These are phyloP conservation scores for Pseudogymnoascus sp. DNA, from an alignment of 2,329 filamentous ascomycete genomes.

Conservation along the genomic window DNA sequence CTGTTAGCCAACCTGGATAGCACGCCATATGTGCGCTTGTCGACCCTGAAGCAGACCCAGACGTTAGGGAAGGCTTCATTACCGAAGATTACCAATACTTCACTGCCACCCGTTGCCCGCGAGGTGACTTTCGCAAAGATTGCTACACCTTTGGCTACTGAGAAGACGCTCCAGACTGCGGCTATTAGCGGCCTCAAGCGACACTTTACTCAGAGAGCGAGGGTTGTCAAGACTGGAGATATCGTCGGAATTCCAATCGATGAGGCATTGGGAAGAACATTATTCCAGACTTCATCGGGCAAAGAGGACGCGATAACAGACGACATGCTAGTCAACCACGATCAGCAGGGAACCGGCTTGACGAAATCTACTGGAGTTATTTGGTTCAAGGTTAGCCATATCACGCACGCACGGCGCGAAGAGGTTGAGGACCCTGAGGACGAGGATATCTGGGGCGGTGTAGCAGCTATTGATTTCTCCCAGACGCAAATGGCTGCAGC, in stretches of 20 bases:
- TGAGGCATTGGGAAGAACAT: conserved; percentile 68
- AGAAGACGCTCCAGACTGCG: conserved; percentile 74
- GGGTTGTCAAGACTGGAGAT: conserved; percentile 80
- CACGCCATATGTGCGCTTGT: conserved; percentile 69
- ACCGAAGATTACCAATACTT: conserved; percentile 46
- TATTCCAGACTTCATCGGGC: conserved; percentile 59
- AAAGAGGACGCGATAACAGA: conserved; percentile 60
- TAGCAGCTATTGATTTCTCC: conserved; percentile 76
- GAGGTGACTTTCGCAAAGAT: conserved; percentile 87
- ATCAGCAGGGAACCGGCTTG: conserved; percentile 39
- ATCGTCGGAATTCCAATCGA: conserved; percentile 85
- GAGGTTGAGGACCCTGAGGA: conserved; percentile 46
- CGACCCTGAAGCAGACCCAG: conserved; percentile 50
- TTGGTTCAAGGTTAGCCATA: conserved; percentile 86
- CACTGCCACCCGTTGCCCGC: conserved; percentile 49
- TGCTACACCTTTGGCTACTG: conserved; percentile 79
- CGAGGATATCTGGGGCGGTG: conserved; percentile 72
- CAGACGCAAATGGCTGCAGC: conserved; percentile 87
- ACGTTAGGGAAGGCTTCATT: conserved; percentile 42
- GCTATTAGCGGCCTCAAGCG: conserved; percentile 80
- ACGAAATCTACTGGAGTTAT: conserved; percentile 50
- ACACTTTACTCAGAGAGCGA: conserved; percentile 74
- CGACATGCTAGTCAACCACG: conserved; percentile 46
- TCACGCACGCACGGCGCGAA: conserved; percentile 47
- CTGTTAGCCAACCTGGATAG: conserved; percentile 78